These are phyloP conservation scores for Cinnamomum micranthum DNA, from an alignment of 164 flowering plant species.

Conservation along the genomic window DNA sequence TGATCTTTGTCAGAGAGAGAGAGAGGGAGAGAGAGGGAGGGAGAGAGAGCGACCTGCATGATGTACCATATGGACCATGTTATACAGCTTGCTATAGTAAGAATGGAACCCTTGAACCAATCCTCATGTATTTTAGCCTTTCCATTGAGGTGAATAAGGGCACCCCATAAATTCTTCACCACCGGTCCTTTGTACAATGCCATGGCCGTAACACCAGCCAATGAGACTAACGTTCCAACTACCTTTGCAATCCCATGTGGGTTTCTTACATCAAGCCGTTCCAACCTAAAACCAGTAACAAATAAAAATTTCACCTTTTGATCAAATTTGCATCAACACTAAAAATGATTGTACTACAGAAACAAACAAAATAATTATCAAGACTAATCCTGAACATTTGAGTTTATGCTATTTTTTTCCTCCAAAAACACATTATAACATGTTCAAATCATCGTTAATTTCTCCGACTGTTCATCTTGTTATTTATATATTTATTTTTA, in stretches of 20 bases:
- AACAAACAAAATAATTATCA: no score
- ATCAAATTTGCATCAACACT: no score
- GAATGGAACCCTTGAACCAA: constrained; percentile 80
- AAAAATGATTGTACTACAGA: no score
- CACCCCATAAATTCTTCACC: constrained; percentile 34
- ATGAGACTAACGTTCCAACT: constrained; percentile 59
- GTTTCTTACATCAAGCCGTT: constrained; percentile 41
- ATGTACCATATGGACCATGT: constrained; percentile 78
- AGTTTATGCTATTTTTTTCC: no score
- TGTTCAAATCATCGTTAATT: no score
- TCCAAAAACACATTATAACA: no score
- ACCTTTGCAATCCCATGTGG: constrained; percentile 63
- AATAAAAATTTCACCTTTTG: no score
- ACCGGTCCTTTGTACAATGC: constrained; percentile 69
- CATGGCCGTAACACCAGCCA: constrained; percentile 74
- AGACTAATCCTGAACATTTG: no score
- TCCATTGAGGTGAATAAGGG: constrained; percentile 45
- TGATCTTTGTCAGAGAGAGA: neutral
- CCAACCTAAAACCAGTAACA: constrained; percentile 37
- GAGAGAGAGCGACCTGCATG: constrained; percentile 56
- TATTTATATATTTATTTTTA: no score
- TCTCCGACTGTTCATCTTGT: no score
- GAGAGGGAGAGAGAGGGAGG: neutral
- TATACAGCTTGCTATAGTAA: constrained; percentile 64
- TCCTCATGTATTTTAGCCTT: constrained; percentile 37